Base-by-base conservation (phyloP, 2,329 filamentous ascomycete species). In the Botrytis cinerea region DNA sequence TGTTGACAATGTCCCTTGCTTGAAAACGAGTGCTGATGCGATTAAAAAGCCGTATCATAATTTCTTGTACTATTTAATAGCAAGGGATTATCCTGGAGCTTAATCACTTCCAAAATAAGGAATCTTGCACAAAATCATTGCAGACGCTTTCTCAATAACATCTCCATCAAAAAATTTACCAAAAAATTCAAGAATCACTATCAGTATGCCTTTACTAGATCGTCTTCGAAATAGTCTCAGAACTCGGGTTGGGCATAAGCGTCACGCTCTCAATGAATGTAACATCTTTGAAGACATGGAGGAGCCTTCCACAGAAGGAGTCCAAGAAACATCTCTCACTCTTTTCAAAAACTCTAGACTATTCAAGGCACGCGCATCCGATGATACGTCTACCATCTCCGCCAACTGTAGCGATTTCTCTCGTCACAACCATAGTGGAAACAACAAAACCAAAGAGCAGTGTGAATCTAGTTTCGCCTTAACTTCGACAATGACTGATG, bases 311-410 rank as follows among this genome's bases (percentile, higher is more conserved):
- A 1, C 46, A 7, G 46, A 12, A 6, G 32, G 9, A n/a, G 8
- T 22, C n/a, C 14, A 25, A 32, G 2, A 64, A 64, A 2, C n/a
- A 20, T 14, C 32, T 16, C 1, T 0, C 4, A 0, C 0, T 38
- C 1, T 14, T 51, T 48, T 10, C 32, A 7, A 8, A 2, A 9
- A 38, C 0, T 1, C 14, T 35, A 20, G 12, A 9, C n/a, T 9
- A 3, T 48, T 10, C 32, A 45, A 38, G 10, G 8, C 1, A 3
- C 4, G 16, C 16, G 22, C 6, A 22, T 57, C 2, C 18, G 35
- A 38, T 38, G 5, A 38, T 6, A 38, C 4, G 35, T 38, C 35
- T 6, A 8, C 35, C 35, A 38, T 38, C 7, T 38, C 35, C 7
- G 35, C 35, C 4, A 38, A 38, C 35, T 38, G 35, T 7, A 38